Percentiles rank a stretch among this genome's conserved stretches.
Conservation (phyloP, 2,329 filamentous ascomycete species). For the Amylocarpus encephaloides region DNA sequence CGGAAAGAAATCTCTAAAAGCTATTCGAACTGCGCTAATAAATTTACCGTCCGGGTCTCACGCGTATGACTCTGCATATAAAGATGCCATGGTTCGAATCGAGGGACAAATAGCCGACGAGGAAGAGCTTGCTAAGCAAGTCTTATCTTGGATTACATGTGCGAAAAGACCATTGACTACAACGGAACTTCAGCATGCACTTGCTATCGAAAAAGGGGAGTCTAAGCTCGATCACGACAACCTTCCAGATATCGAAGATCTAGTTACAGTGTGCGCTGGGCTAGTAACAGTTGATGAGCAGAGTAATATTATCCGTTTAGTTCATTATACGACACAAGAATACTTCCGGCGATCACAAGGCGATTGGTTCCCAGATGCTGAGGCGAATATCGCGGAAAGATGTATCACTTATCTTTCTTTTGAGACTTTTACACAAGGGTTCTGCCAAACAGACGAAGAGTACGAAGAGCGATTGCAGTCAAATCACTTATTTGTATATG, state of each 20-base stretch:
- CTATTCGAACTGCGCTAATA: conserved; percentile 30
- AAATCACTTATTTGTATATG: conserved; percentile 25
- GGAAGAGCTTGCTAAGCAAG: conserved; percentile 32
- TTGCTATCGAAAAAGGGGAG: conserved; percentile 33
- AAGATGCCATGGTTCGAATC: conserved; percentile 38
- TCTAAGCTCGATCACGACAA: conserved; percentile 33
- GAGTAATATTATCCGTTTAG: conserved; percentile 24
- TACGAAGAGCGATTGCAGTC: conserved; percentile 20
- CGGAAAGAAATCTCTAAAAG: conserved; percentile 30
- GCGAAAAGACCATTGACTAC: conserved; percentile 32
- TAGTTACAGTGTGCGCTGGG: conserved; percentile 23
- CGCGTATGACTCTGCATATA: conserved; percentile 37
- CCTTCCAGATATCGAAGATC: conserved; percentile 24
- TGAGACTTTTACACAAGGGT: conserved; percentile 19
- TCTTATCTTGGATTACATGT: conserved; percentile 35
- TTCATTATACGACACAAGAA: conserved; percentile 30
- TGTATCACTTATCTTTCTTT: conserved; percentile 31
- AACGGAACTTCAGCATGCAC: conserved; percentile 38
- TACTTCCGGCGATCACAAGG: conserved; percentile 21
- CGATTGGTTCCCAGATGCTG: conserved; percentile 13
- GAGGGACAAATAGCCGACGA: conserved; percentile 32
- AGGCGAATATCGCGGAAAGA: conserved; percentile 13
- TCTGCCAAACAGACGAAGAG: conserved; percentile 16
- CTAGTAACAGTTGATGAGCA: conserved; percentile 27
- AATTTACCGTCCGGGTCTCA: conserved; percentile 28